Evolutionary conservation across 306 rosid species (phyloP).

Genomic region (Malus domestica): ASM211411v1 NC_041803.1:31204501-31205000

Average conservation of each 20-base stretch:
- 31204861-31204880: neutral
- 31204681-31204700: neutral
- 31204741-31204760: neutral
- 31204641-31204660: constrained; percentile 13
- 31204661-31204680: constrained; percentile 7
- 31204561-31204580: neutral
- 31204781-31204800: neutral
- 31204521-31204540: constrained; percentile 8
- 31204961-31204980: too few relatives aligned
- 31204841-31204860: neutral
- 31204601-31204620: neutral
- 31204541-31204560: neutral
- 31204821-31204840: neutral
- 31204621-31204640: neutral
- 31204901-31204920: too few relatives aligned
- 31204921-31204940: too few relatives aligned
- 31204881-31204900: neutral
- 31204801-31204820: neutral
- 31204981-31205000: too few relatives aligned
- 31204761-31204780: neutral
- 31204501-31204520: constrained; percentile 13
- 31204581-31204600: constrained; percentile 13
- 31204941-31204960: too few relatives aligned
- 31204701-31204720: too few relatives aligned
- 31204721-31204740: neutral